These are phyloP conservation scores for Penicillium cataractarum DNA, from an alignment of 495 filamentous ascomycete species.

Conservation along the genomic window DNA sequence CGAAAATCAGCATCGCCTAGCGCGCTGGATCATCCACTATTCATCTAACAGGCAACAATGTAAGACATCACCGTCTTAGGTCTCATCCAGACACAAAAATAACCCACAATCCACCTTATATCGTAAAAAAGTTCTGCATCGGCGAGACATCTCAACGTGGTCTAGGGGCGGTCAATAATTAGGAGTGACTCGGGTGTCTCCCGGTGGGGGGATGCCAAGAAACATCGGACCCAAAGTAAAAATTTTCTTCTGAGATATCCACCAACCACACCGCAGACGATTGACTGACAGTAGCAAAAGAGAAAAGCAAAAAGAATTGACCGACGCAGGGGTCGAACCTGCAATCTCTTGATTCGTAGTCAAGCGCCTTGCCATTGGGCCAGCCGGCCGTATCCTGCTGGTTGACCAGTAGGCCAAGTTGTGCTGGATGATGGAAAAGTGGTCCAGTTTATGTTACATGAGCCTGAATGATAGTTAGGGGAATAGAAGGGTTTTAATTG, in stretches of 20 bases:
- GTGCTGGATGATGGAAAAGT: neutral
- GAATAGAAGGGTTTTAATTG: neutral
- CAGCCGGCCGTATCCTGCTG: slow-evolving; percentile 42
- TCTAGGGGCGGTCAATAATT: neutral
- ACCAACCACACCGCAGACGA: neutral
- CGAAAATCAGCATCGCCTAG: neutral
- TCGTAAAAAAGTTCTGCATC: neutral
- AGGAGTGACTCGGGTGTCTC: neutral
- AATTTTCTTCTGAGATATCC: neutral
- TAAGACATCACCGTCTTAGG: neutral
- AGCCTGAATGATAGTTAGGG: neutral
- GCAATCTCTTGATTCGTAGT: slow-evolving; percentile 72
- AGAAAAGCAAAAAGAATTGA: slow-evolving; percentile 30
- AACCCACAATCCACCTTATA: too few relatives aligned
- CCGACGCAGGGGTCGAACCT: slow-evolving; percentile 51
- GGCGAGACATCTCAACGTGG: slow-evolving; percentile 8
- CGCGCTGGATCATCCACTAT: neutral
- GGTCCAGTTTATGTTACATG: neutral
- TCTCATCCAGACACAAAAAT: neutral
- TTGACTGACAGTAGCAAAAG: too few relatives aligned
- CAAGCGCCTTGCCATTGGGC: slow-evolving; percentile 75
- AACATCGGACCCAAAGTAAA: neutral
- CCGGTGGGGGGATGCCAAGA: slow-evolving; percentile 2
- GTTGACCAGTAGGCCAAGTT: neutral
- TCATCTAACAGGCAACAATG: neutral